Evolutionary conservation across 1,139 yeast genomes (phyloP).

Genomic region (Geotrichum carabidarum): DNA sequence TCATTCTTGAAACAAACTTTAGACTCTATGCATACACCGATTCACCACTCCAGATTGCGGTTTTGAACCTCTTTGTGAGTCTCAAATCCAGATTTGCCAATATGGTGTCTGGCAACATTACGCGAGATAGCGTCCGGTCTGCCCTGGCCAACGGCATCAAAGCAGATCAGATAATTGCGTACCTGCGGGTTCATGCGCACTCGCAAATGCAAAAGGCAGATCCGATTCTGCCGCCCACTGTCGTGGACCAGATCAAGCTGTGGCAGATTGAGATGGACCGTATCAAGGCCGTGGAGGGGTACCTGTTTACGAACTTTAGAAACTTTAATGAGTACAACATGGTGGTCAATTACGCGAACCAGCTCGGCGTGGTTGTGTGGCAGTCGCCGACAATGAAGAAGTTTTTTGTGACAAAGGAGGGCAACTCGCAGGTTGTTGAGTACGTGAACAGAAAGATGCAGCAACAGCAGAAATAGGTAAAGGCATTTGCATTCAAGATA

Average conservation of each 20-base stretch:
- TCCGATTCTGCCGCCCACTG: slow-evolving; percentile 80
- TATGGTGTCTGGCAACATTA: slow-evolving; percentile 88
- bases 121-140: slow-evolving; percentile 82
- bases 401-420: slow-evolving; percentile 79
- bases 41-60: slow-evolving; percentile 92
- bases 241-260: slow-evolving; percentile 85
- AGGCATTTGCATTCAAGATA: not conserved
- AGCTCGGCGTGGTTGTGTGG: slow-evolving; percentile 88
- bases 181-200: slow-evolving; percentile 88
- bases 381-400: slow-evolving; percentile 60
- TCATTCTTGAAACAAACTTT: slow-evolving; percentile 89
- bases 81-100: slow-evolving; percentile 79
- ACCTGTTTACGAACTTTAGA: slow-evolving; percentile 77
- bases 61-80: slow-evolving; percentile 80
- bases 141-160: slow-evolving; percentile 88
- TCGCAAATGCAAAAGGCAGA: slow-evolving; percentile 65
- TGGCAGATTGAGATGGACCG: slow-evolving; percentile 97
- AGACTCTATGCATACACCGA: slow-evolving; percentile 90
- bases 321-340: slow-evolving; percentile 71
- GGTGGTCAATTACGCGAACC: slow-evolving; percentile 73
- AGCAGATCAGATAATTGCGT: slow-evolving; percentile 88
- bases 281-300: slow-evolving; percentile 83
- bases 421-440: slow-evolving; percentile 82
- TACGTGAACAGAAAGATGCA: slow-evolving; percentile 62
- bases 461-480: slow-evolving; percentile 4